Conservation (phyloP, 768 basidiomycete genomes). For the Trametes coccinea region DNA sequence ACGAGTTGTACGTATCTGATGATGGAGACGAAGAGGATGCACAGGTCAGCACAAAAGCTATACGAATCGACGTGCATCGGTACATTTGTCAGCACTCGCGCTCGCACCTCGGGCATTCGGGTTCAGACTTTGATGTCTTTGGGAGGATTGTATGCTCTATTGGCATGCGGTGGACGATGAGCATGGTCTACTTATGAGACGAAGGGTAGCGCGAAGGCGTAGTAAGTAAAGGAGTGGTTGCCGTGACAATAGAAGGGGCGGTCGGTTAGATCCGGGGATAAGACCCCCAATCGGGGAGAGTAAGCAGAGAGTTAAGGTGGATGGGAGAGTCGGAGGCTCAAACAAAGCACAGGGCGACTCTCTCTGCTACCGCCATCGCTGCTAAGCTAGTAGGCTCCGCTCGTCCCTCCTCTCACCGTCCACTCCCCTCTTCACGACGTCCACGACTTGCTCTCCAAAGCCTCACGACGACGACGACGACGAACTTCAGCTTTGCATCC, state of each 20-base stretch:
- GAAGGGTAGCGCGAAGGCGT: no score
- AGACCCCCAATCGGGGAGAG: constrained; percentile 1
- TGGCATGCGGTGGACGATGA: no score
- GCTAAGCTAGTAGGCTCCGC: not conserved
- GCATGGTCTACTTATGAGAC: no score
- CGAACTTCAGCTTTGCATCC: not conserved
- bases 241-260: constrained; percentile 22
- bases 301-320: not conserved
- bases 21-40: constrained; percentile 3
- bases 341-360: constrained; percentile 8
- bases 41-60: not conserved
- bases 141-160: no score
- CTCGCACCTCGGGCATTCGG: no score
- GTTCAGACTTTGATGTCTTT: not conserved
- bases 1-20: constrained; percentile 1
- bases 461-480: constrained; percentile 3
- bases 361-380: not conserved
- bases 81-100: not conserved
- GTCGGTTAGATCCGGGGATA: constrained; percentile 21
- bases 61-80: not conserved
- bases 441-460: not conserved
- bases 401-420: not conserved
- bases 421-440: not conserved
- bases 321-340: constrained; percentile 9
- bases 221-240: constrained; percentile 5